Conservation (phyloP, 2,329 filamentous ascomycete species). For the Paracoccidioides brasiliensis region DNA sequence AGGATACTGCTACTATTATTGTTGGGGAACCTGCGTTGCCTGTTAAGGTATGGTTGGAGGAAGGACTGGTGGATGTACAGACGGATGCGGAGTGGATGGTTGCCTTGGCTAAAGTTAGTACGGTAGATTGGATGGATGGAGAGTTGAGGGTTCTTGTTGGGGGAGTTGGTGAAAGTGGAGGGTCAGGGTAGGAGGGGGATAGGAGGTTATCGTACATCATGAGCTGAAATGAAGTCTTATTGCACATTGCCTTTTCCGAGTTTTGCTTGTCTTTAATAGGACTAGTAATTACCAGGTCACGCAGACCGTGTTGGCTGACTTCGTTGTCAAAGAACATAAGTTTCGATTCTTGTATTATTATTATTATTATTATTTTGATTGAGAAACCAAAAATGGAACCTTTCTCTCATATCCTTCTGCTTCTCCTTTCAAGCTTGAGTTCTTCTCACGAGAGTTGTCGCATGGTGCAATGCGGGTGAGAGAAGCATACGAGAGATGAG, state of each 20-base stretch:
- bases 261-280: no score
- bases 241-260: no score
- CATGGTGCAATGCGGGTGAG: no score
- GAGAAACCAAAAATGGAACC: background rate
- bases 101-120: constrained; percentile 29
- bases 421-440: no score
- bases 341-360: background rate
- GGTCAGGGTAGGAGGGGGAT: background rate
- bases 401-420: background rate
- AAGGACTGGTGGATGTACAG: constrained; percentile 27
- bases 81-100: constrained; percentile 34
- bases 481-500: no score
- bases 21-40: constrained; percentile 8
- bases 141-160: constrained; percentile 32
- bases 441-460: no score
- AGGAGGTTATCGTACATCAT: background rate
- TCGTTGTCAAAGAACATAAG: background rate
- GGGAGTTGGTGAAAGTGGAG: constrained; percentile 5
- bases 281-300: no score
- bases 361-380: background rate
- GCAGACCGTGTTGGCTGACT: no score
- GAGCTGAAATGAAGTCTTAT: no score
- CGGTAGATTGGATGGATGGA: constrained; percentile 36
- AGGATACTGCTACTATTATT: background rate
- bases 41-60: constrained; percentile 30